Evolutionary conservation across 768 basidiomycete species (phyloP).

Genomic region (Tylopilus plumbeoviolaceoides): DNA sequence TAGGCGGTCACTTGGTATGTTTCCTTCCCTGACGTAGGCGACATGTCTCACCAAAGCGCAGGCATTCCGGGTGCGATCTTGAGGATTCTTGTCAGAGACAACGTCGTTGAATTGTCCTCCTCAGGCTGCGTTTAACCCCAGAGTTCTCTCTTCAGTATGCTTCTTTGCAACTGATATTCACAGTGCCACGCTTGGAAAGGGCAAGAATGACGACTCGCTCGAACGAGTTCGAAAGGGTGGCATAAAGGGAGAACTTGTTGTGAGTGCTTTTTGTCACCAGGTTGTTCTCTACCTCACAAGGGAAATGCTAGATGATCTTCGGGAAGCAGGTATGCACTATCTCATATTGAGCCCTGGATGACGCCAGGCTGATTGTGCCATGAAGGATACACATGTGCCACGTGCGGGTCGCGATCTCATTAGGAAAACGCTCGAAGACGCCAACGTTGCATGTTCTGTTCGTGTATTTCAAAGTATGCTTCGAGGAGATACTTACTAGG

Average conservation of each 20-base stretch:
- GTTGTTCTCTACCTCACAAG: not conserved
- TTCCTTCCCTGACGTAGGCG: not conserved
- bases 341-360: not conserved
- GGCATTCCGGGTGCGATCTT: conserved; percentile 47
- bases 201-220: conserved; percentile 81
- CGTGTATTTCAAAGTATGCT: conserved; percentile 24
- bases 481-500: conserved; percentile 6
- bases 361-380: not conserved
- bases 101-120: not conserved
- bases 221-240: conserved; percentile 69
- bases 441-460: conserved; percentile 66
- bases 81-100: not conserved
- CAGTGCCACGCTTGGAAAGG: conserved; percentile 78
- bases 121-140: conserved; percentile 84
- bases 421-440: conserved; percentile 77
- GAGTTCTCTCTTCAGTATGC: conserved; percentile 81
- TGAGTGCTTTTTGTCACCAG: conserved; percentile 33
- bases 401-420: conserved; percentile 84
- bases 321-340: conserved; percentile 71
- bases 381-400: conserved; percentile 89
- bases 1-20: conserved; percentile 79
- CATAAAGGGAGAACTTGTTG: conserved; percentile 83
- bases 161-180: conserved; percentile 97
- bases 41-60: conserved; percentile 17
- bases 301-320: conserved; percentile 75